phyloP scores from a whole-genome alignment of 2,329 filamentous ascomycete species.

The Colletotrichum incanum region DNA sequence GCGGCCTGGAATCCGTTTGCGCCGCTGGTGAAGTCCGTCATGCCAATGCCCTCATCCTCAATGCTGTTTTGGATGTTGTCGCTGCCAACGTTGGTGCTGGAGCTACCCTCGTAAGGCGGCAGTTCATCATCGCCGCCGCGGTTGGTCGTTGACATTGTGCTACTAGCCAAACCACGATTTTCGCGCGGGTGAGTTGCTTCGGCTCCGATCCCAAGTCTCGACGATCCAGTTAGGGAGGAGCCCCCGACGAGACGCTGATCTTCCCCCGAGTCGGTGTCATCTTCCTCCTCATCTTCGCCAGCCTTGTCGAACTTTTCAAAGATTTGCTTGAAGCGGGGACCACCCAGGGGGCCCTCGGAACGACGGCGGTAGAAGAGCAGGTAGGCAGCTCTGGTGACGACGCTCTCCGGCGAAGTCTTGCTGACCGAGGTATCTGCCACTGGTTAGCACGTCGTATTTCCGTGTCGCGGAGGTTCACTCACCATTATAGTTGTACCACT shows the following conservation, averaged over 20 bases:
- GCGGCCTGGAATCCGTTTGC: slow-evolving; percentile 51
- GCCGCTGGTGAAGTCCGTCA: slow-evolving; percentile 54
- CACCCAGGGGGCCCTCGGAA: slow-evolving; percentile 83
- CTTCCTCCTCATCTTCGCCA: slow-evolving; percentile 61
- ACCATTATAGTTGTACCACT: slow-evolving; percentile 99
- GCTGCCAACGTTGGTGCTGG: slow-evolving; percentile 43
- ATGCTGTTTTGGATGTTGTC: slow-evolving; percentile 59
- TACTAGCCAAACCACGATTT: slow-evolving; percentile 72
- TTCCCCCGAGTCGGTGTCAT: slow-evolving; percentile 78
- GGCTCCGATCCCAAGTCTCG: slow-evolving; percentile 87
- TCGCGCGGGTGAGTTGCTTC: slow-evolving; percentile 80
- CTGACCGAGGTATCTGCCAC: slow-evolving; percentile 81
- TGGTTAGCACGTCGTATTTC: slow-evolving; percentile 56
- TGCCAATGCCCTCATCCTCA: slow-evolving; percentile 65
- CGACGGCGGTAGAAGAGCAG: slow-evolving; percentile 95
- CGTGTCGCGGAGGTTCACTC: slow-evolving; percentile 53
- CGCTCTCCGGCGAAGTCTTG: slow-evolving; percentile 70
- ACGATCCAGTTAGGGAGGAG: slow-evolving; percentile 92
- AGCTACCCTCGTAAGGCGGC: slow-evolving; percentile 51
- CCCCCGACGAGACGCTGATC: slow-evolving; percentile 85
- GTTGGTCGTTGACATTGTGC: slow-evolving; percentile 49
- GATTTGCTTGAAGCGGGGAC: slow-evolving; percentile 80
- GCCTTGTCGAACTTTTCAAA: slow-evolving; percentile 73
- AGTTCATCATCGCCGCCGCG: slow-evolving; percentile 51
- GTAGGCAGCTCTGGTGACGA: slow-evolving; percentile 87